Base-by-base conservation (phyloP, 2,329 filamentous ascomycete genomes). In the Aurifilum marmelostoma region DNA sequence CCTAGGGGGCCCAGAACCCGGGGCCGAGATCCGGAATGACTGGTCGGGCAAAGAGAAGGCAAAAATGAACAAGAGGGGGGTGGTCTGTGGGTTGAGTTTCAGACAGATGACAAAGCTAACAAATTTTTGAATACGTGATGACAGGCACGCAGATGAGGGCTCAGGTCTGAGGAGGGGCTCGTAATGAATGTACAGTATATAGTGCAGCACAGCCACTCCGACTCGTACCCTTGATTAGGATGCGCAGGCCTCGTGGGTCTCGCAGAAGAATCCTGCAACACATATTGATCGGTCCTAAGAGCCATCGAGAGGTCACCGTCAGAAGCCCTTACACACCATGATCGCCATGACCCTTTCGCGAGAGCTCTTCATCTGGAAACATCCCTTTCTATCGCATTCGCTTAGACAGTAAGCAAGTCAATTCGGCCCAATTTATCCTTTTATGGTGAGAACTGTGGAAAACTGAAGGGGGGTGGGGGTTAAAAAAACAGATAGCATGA, bases 121-220 rank as follows among this genome's bases (percentile, higher is more conserved):
- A 37, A 37, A 59, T 59, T 14, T 21, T 37, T 37, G 56, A 37
- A 37, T 37, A n/a, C 56, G 29, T n/a, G 56, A 59, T 37, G 16
- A 12, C 21, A n/a, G 8, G 21, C 56, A 18, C 56, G 18, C 18
- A 9, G 32, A n/a, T n/a, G 16, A 59, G 32, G 56, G 56, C 29
- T 59, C 43, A 37, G 21, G 32, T n/a, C 7, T 1, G 14, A 32
- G 21, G 32, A 37, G 18, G 32, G 56, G 56, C 37, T 37, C 56
- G 18, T 59, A 59, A 59, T 21, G 18, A 59, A 59, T 18, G n/a
- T 16, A 21, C 27, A 2, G 16, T 62, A n/a, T 41, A n/a, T n/a
- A n/a, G n/a, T n/a, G n/a, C 39, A 24, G 59, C 59, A 62, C 59
- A 62, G 59, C 59, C 59, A 62, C 59, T 62, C 39, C 56, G 43